phyloP scores from a whole-genome alignment of 768 basidiomycete genomes.

The Pulveroboletus ravenelii region DNA sequence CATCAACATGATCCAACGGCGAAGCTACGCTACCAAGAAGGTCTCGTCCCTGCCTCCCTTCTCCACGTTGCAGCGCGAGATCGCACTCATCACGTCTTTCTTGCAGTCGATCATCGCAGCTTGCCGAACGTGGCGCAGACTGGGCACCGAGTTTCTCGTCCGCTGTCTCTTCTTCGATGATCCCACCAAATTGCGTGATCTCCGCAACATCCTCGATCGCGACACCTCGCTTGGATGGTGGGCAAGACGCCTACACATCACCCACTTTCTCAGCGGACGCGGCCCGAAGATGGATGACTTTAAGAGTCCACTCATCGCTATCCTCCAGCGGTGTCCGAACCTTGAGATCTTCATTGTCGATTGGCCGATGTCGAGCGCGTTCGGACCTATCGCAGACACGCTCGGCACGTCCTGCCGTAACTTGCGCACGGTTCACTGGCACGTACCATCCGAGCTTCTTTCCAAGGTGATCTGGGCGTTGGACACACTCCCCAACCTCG shows the following conservation, averaged over 20 bases:
- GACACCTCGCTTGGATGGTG: constrained; percentile 61
- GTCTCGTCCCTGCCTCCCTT: constrained; percentile 27
- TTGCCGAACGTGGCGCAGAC: constrained; percentile 56
- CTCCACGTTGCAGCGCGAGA: background rate
- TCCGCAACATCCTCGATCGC: constrained; percentile 50
- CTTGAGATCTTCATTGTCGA: constrained; percentile 70
- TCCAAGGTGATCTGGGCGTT: constrained; percentile 72
- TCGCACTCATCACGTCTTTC: background rate
- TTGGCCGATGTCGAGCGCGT: constrained; percentile 54
- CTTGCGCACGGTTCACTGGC: constrained; percentile 60
- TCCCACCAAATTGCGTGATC: constrained; percentile 47
- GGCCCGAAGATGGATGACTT: constrained; percentile 44
- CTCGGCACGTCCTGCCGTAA: constrained; percentile 48
- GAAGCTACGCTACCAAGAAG: constrained; percentile 65
- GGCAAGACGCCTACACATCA: constrained; percentile 67
- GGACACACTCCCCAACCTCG: constrained; percentile 52
- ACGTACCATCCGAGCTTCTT: constrained; percentile 49
- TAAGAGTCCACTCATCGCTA: constrained; percentile 49
- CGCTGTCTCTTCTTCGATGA: constrained; percentile 65
- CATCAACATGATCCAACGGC: constrained; percentile 51
- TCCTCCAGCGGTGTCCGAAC: constrained; percentile 65
- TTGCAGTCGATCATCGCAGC: constrained; percentile 62
- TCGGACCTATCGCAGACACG: constrained; percentile 62
- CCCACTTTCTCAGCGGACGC: constrained; percentile 42
- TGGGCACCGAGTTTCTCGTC: constrained; percentile 65